phyloP scores from a whole-genome alignment of 163 green algal genomes.

The Scenedesmus sp. region DNA sequence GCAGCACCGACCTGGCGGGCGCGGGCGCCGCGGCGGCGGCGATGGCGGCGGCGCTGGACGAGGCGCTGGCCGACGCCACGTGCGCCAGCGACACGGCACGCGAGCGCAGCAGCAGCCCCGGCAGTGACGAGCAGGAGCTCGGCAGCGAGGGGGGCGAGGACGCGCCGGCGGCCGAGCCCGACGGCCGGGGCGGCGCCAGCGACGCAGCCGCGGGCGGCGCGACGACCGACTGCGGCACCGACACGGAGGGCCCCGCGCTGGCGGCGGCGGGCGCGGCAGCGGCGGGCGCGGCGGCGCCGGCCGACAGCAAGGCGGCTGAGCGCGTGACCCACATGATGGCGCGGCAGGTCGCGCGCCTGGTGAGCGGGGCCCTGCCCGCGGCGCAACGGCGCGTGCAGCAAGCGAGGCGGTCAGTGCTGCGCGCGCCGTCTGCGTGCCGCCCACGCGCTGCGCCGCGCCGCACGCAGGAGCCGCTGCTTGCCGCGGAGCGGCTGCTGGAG shows the following conservation, averaged over 20 bases:
- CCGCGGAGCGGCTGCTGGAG: constrained; percentile 28
- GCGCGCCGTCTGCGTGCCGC: too few relatives aligned
- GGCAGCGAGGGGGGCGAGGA: not conserved
- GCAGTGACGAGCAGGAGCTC: too few relatives aligned
- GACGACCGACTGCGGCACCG: not conserved
- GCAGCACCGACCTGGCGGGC: not conserved
- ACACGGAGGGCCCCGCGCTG: not conserved
- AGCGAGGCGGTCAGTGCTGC: too few relatives aligned
- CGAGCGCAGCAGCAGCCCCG: constrained; percentile 1
- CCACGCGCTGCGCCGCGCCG: too few relatives aligned
- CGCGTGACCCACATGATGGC: constrained; percentile 37
- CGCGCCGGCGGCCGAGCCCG: not conserved
- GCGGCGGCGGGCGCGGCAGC: constrained; percentile 6
- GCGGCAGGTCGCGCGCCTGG: constrained; percentile 37
- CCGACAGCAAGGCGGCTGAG: constrained; percentile 6
- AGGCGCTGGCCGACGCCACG: too few relatives aligned
- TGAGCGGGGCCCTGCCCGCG: constrained; percentile 11
- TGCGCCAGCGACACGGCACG: too few relatives aligned
- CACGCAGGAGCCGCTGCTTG: constrained; percentile 28
- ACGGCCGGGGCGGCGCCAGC: not conserved
- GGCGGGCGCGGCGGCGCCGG: not conserved
- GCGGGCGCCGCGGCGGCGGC: not conserved
- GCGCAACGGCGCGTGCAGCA: not conserved
- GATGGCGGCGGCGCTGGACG: too few relatives aligned
- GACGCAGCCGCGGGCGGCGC: not conserved